Percentiles rank a stretch among this genome's conserved stretches.
These are phyloP conservation scores for Sugiyamaella marilandica DNA, from an alignment of 805 yeast genomes.

Conservation along the genomic window DNA sequence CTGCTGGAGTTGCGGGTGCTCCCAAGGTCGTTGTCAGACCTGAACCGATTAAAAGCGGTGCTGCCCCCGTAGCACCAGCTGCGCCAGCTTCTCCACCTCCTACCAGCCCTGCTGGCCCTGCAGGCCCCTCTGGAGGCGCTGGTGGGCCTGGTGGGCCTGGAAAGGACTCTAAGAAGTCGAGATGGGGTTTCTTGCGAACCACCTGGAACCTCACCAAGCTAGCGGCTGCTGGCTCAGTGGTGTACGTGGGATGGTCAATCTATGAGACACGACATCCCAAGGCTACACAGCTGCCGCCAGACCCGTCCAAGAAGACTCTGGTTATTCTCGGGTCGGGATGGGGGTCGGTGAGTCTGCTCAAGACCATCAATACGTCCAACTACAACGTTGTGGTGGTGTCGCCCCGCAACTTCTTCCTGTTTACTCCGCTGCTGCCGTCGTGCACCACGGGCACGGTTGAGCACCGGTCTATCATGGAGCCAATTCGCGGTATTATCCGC, in stretches of 20 bases:
- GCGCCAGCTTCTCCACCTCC: background rate
- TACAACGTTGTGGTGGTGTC: conserved; percentile 88
- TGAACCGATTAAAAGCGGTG: background rate
- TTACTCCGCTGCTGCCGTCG: conserved; percentile 93
- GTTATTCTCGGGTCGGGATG: conserved; percentile 79
- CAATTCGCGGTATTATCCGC: conserved; percentile 82
- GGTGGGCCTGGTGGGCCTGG: background rate
- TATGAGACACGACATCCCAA: conserved; percentile 36
- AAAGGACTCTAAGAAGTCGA: conserved; percentile 4
- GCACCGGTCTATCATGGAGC: conserved; percentile 85
- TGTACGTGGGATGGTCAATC: conserved; percentile 53
- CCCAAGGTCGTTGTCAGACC: background rate
- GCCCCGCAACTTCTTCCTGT: conserved; percentile 91
- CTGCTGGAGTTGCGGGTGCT: background rate
- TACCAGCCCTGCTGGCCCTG: background rate
- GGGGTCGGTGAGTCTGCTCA: conserved; percentile 86
- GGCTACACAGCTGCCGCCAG: conserved; percentile 38
- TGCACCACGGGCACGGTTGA: conserved; percentile 93
- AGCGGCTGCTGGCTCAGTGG: conserved; percentile 48
- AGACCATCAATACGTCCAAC: conserved; percentile 76
- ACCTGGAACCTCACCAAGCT: conserved; percentile 49
- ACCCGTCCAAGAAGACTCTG: conserved; percentile 63
- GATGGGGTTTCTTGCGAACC: conserved; percentile 32
- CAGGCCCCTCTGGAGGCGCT: conserved; percentile 10
- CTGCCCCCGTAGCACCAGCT: background rate